phyloP scores from a whole-genome alignment of 2,329 filamentous ascomycete genomes.

The Penicillium sp. region DNA sequence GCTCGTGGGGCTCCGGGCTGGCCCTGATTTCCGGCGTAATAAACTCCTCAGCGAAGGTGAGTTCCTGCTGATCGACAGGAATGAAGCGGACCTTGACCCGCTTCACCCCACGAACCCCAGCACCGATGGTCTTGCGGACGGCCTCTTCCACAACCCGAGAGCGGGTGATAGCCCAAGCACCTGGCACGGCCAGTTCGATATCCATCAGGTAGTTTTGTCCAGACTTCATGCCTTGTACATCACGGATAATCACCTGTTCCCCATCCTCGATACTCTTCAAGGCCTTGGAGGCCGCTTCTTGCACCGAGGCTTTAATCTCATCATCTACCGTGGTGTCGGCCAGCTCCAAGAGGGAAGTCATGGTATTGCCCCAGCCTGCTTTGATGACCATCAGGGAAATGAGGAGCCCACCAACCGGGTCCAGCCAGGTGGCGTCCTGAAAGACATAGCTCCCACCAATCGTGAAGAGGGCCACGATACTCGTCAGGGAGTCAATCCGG shows the following conservation, averaged over 20 bases:
- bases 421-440: constrained; percentile 82
- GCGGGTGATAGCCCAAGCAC: constrained; percentile 70
- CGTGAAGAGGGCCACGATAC: constrained; percentile 84
- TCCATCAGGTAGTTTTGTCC: constrained; percentile 96
- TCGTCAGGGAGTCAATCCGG: constrained; percentile 91
- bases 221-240: constrained; percentile 86
- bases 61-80: constrained; percentile 58
- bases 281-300: constrained; percentile 61
- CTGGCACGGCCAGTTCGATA: constrained; percentile 77
- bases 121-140: constrained; percentile 69
- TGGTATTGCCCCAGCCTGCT: constrained; percentile 83
- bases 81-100: constrained; percentile 82
- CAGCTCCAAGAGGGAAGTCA: constrained; percentile 76
- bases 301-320: constrained; percentile 72
- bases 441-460: constrained; percentile 88
- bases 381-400: constrained; percentile 93
- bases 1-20: constrained; percentile 57
- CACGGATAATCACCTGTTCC: constrained; percentile 65
- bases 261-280: constrained; percentile 55
- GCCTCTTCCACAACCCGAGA: constrained; percentile 67
- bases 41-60: constrained; percentile 73
- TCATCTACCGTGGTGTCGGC: constrained; percentile 87
- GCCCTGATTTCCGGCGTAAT: constrained; percentile 60
- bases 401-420: constrained; percentile 86
- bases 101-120: constrained; percentile 77